A percentile compares a stretch with the other conserved stretches of the same genome.
phyloP scores from a whole-genome alignment of 306 rosid genomes.

The Ziziphus jujuba region DNA sequence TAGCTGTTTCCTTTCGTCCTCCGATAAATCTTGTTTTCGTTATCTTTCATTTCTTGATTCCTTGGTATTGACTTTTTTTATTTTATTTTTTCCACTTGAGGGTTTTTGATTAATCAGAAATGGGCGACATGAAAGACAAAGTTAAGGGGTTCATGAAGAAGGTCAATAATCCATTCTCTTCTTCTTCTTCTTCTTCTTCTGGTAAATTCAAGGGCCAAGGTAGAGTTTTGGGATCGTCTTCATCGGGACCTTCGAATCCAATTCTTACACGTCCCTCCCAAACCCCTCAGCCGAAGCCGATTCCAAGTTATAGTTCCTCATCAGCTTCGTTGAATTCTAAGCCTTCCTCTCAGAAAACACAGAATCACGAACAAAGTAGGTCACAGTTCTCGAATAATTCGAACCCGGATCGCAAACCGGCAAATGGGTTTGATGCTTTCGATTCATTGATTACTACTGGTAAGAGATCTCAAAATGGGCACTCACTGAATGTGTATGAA shows the following conservation, averaged over 20 bases:
- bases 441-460: slow-evolving; percentile 75
- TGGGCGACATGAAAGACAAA: slow-evolving; percentile 90
- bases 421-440: slow-evolving; percentile 73
- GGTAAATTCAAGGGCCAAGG: slow-evolving; percentile 94
- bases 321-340: slow-evolving; percentile 20
- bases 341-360: slow-evolving; percentile 35
- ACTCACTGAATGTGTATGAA: slow-evolving; percentile 53
- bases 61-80: neutral
- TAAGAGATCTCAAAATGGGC: slow-evolving; percentile 68
- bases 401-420: slow-evolving; percentile 35
- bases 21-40: neutral
- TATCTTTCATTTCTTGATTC: neutral
- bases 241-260: slow-evolving; percentile 44
- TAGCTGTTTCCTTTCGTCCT: too few relatives aligned
- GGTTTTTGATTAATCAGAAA: neutral
- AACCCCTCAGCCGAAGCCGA: slow-evolving; percentile 42
- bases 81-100: too few relatives aligned
- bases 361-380: slow-evolving; percentile 11
- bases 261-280: slow-evolving; percentile 28
- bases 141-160: slow-evolving; percentile 87
- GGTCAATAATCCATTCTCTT: slow-evolving; percentile 57
- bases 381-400: slow-evolving; percentile 21
- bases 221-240: slow-evolving; percentile 79
- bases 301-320: slow-evolving; percentile 17
- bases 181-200: slow-evolving; percentile 69